Evolutionary conservation across 805 yeast genomes (phyloP).

Genomic region (Candida germanica): DNA sequence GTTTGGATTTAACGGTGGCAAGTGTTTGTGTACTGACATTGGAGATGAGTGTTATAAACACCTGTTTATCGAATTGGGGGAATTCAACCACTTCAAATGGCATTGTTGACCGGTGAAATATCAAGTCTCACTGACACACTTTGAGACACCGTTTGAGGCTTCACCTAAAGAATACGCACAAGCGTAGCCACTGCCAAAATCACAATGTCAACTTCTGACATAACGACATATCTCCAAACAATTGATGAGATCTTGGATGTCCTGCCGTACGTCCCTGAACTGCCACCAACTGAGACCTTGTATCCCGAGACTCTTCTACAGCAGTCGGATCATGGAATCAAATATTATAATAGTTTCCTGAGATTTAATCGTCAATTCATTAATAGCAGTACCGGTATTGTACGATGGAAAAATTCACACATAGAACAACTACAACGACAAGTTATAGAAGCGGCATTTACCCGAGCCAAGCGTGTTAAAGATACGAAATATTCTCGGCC

Average conservation of each 20-base stretch:
- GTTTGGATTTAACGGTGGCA: slow-evolving; percentile 40
- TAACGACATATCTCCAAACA: too few relatives aligned
- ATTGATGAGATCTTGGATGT: slow-evolving; percentile 14
- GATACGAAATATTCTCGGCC: slow-evolving; percentile 7
- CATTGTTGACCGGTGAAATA: too few relatives aligned
- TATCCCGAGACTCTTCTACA: slow-evolving; percentile 38
- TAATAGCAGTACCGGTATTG: slow-evolving; percentile 13
- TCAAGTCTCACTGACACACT: too few relatives aligned
- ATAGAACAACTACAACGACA: slow-evolving; percentile 17
- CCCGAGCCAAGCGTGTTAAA: neutral
- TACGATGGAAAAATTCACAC: slow-evolving; percentile 30
- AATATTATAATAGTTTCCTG: slow-evolving; percentile 32
- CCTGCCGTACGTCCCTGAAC: slow-evolving; percentile 7
- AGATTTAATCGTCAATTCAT: slow-evolving; percentile 34
- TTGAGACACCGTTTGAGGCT: too few relatives aligned
- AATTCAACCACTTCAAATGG: slow-evolving; percentile 15
- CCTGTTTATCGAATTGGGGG: slow-evolving; percentile 44
- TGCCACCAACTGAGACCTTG: neutral
- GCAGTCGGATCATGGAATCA: slow-evolving; percentile 24
- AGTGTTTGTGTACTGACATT: slow-evolving; percentile 40
- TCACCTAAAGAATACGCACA: too few relatives aligned
- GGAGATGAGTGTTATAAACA: slow-evolving; percentile 43
- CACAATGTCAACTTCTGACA: too few relatives aligned
- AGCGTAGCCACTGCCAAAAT: too few relatives aligned
- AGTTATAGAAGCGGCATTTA: slow-evolving; percentile 6